phyloP scores from a whole-genome alignment of 768 basidiomycete species.

The Amanita jacksonii region DNA sequence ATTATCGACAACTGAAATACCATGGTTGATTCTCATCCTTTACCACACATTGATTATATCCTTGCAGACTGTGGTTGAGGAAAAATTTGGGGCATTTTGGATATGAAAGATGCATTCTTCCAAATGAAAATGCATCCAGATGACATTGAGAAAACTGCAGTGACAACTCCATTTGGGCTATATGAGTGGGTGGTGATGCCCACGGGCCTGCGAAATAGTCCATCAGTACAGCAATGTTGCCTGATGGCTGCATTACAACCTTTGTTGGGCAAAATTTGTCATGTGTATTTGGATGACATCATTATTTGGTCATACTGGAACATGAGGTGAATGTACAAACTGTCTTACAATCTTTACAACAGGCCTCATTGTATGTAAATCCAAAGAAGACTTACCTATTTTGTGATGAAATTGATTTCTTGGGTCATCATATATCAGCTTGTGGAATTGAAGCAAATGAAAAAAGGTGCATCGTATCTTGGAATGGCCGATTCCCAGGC shows the following conservation, averaged over 20 bases:
- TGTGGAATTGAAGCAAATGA: constrained; percentile 19
- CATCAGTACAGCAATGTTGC: constrained; percentile 25
- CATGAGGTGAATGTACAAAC: constrained; percentile 23
- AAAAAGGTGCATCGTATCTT: constrained; percentile 19
- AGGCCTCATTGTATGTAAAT: constrained; percentile 27
- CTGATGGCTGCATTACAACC: constrained; percentile 16
- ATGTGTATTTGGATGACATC: constrained; percentile 19
- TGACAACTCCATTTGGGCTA: constrained; percentile 24
- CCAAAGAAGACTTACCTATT: constrained; percentile 25
- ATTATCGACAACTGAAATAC: constrained; percentile 21
- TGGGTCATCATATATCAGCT: constrained; percentile 27
- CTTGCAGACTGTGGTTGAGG: constrained; percentile 14
- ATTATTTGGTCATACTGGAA: constrained; percentile 33
- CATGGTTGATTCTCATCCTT: constrained; percentile 14
- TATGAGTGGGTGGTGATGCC: constrained; percentile 29
- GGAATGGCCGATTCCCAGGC: constrained; percentile 18
- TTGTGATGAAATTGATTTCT: constrained; percentile 18
- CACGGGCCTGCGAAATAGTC: constrained; percentile 16
- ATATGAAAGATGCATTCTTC: constrained; percentile 28
- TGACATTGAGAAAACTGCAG: constrained; percentile 18
- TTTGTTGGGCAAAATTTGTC: constrained; percentile 7
- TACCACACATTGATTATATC: constrained; percentile 16
- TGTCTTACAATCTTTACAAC: constrained; percentile 23
- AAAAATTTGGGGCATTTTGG: constrained; percentile 11
- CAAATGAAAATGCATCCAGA: constrained; percentile 24